Conservation (phyloP, 1,284 basidiomycete genomes). For the Schizophyllum amplum region DNA sequence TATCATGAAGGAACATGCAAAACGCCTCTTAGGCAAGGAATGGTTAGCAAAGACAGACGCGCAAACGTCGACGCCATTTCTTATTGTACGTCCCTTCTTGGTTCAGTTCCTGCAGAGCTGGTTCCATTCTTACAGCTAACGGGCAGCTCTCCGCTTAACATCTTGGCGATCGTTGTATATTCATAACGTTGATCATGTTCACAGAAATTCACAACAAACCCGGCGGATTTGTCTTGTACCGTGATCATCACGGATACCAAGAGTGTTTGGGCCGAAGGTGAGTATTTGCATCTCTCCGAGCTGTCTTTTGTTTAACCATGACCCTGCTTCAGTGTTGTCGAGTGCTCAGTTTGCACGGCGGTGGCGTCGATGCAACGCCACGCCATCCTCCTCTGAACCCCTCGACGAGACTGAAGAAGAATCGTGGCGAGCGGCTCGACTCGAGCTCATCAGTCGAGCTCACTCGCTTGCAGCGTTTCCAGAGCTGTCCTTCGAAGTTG, state of each 20-base stretch:
- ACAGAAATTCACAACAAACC: conserved; percentile 28
- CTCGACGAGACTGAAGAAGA: conserved; percentile 35
- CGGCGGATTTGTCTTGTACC: conserved; percentile 45
- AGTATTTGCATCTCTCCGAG: conserved; percentile 3
- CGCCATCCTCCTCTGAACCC: conserved; percentile 18
- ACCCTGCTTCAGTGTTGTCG: conserved; percentile 37
- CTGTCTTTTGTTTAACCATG: neutral
- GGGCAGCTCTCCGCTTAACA: conserved; percentile 10
- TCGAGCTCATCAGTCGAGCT: conserved; percentile 43
- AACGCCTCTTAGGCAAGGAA: conserved; percentile 51
- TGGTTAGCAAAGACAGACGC: conserved; percentile 64
- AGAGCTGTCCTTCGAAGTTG: conserved; percentile 49
- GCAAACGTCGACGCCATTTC: conserved; percentile 47
- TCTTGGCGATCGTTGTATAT: conserved; percentile 43
- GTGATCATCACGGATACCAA: conserved; percentile 68
- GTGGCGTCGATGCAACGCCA: conserved; percentile 51
- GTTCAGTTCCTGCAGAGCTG: neutral
- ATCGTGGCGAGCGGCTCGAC: conserved; percentile 43
- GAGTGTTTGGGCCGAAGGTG: conserved; percentile 70
- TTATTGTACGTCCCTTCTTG: conserved; percentile 44
- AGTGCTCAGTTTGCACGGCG: conserved; percentile 55
- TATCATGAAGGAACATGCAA: conserved; percentile 42
- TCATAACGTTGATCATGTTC: neutral
- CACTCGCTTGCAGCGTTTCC: conserved; percentile 52
- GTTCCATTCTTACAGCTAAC: conserved; percentile 9